Base-by-base conservation (phyloP, 2,329 filamentous ascomycete species). In the Aspergillus novofumigatus region DNA sequence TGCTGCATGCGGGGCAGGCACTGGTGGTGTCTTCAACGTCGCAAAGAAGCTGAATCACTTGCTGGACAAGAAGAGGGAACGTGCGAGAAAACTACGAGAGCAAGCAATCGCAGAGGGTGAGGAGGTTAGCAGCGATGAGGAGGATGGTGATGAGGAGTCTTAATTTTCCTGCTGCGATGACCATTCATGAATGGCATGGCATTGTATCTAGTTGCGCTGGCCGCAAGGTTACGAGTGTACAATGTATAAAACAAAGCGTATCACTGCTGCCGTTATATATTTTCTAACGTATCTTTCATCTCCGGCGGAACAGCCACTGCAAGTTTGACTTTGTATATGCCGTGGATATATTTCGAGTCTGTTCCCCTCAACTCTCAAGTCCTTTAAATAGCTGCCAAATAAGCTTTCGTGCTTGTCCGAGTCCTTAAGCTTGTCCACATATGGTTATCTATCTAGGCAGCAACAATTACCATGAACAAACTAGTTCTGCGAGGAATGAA, bases 1-100 rank as follows among this genome's bases (percentile, higher is more conserved):
- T 73, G 91, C 90, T 2, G 89, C 89, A 3, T 97, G 94, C 72
- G 90, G 91, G 1, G 81, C 87, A 0, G 90, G 91, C 4, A 97
- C 92, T 0, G 87, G 88, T 29, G 94, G 94, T 0, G 90, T 95
- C 0, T 97, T 97, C 69, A 96, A 95, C 71, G 83, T 85, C 3
- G 92, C 92, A 1, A 95, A 91, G 78, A 89, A 88, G 64, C 70
- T 97, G 66, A 89, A 88, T 71, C 90, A 89, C 71, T 72, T 97
- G 63, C 73, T 97, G 57, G 89, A 92, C 23, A 85, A 79, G 77
- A 89, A 89, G 72, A 77, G 81, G 58, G 83, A 84, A 62, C 78
- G 81, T 58, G 82, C 80, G 52, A 76, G 76, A 50, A 84, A 80
- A 67, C 78, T 78, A 62, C 78, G 81, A 58, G 76, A 81, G 54